phyloP scores from a whole-genome alignment of 164 flowering plant species.

The Akebia trifoliata region DNA sequence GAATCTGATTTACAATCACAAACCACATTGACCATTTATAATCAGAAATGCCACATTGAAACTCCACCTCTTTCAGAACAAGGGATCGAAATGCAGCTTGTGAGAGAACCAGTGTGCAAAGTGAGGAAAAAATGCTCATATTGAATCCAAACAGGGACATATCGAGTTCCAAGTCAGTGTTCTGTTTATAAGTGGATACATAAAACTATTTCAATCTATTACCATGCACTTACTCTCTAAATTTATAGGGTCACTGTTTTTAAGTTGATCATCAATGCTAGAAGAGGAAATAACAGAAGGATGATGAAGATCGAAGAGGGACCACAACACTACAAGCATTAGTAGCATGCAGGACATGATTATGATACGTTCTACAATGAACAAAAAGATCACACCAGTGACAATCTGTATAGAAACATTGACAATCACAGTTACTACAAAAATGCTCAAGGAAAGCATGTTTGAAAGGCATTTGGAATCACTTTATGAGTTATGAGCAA shows the following conservation, averaged over 20 bases:
- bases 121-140: background rate
- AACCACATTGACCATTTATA: constrained; percentile 1
- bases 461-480: background rate
- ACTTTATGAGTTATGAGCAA: background rate
- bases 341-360: constrained; percentile 9
- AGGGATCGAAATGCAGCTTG: background rate
- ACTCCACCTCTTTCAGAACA: background rate
- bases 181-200: no score
- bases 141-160: no score
- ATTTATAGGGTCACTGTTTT: no score
- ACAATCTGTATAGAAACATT: constrained; percentile 8
- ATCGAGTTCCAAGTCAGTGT: no score
- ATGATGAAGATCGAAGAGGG: no score
- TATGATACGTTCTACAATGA: constrained; percentile 2
- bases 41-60: background rate
- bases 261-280: background rate
- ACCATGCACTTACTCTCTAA: background rate
- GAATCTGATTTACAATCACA: background rate
- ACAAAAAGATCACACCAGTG: constrained; percentile 9
- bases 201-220: background rate
- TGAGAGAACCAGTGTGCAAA: background rate
- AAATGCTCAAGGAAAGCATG: constrained; percentile 8
- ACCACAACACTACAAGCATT: constrained; percentile 8
- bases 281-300: background rate
- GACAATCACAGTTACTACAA: constrained; percentile 8